Conservation (phyloP, 1,284 basidiomycete genomes). For the Cutaneotrichosporon cutaneum region DNA sequence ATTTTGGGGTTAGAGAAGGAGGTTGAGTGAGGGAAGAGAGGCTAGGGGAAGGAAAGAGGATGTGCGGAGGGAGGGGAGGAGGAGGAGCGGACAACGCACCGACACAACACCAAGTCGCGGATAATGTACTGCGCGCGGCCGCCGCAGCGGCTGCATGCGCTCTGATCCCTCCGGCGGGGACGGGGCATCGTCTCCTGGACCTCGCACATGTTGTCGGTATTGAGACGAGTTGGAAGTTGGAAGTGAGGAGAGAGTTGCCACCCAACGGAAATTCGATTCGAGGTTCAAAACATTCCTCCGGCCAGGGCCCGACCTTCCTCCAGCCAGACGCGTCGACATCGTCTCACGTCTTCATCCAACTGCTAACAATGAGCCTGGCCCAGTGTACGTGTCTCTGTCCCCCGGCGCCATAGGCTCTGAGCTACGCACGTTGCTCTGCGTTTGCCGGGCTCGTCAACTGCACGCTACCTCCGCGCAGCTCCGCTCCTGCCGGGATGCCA, state of each 20-base stretch:
- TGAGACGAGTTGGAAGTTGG: background rate
- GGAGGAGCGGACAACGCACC: slow-evolving; percentile 25
- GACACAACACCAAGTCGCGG: slow-evolving; percentile 42
- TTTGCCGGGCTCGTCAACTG: too few species aligned
- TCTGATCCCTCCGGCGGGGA: slow-evolving; percentile 29
- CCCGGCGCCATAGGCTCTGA: too few species aligned
- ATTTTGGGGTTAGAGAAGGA: background rate
- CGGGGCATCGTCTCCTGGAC: slow-evolving; percentile 39
- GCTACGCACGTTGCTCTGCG: too few species aligned
- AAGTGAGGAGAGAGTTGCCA: background rate
- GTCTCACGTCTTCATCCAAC: background rate
- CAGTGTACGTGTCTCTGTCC: slow-evolving; percentile 17
- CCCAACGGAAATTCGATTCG: background rate
- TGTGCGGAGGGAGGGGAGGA: too few species aligned
- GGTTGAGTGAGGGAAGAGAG: background rate
- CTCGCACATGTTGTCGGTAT: slow-evolving; percentile 20
- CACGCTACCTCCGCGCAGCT: too few species aligned
- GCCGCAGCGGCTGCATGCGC: slow-evolving; percentile 40
- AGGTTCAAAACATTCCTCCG: background rate
- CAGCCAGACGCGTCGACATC: background rate
- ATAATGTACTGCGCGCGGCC: slow-evolving; percentile 39
- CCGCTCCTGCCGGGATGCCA: too few species aligned
- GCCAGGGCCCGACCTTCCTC: background rate
- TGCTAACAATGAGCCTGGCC: slow-evolving; percentile 4
- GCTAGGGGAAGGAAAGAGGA: too few species aligned